Evolutionary conservation across 2,329 filamentous ascomycete genomes (phyloP), one percentile per base, ranked within the genome.

Genomic region (Ophiostoma sp.): DNA sequence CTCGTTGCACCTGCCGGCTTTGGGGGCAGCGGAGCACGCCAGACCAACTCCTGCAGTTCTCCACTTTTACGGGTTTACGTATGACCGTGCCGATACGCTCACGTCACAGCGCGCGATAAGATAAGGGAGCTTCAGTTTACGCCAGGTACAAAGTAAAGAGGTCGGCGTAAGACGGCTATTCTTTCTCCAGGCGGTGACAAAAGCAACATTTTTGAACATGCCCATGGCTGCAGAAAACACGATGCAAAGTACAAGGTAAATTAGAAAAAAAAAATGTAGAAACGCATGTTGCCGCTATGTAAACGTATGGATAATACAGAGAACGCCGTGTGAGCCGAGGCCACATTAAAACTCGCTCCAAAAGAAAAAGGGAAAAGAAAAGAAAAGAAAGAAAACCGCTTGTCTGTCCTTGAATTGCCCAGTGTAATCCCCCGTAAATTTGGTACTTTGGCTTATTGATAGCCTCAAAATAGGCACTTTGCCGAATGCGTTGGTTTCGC

Each of bases 41-140:
- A 64, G 68, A 70, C 59, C 50, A 52, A 36, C 42, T 25, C 19
- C 52, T 36, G 17, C 22, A 17, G 31, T 2, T 55, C 28, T 31
- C 72, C 72, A 74, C 69, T 74, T 48, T 70, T 45, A 12, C 72
- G 72, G 72, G 70, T n/a, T 61, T 71, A 66, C 25, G 68, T 73
- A 73, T 70, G 19, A 66, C 72, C 72, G 72, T 19, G 50, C 72
- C 72, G 72, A 52, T 12, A 48, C 19, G 39, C 57, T 42, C 68
- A 68, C 72, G 72, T 73, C 72, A 66, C 69, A 50, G 52, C n/a
- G 22, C 6, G 12, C 36, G 72, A 74, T 73, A 73, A 69, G 71
- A 73, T 74, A 74, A 74, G 72, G 61, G n/a, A 73, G 64, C 61
- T 66, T 33, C 22, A 22, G n/a, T 28, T 11, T 36, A 36, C 61